Conservation (phyloP, 192 early-diverging fungal genomes). For the Coemansia sp. region DNA sequence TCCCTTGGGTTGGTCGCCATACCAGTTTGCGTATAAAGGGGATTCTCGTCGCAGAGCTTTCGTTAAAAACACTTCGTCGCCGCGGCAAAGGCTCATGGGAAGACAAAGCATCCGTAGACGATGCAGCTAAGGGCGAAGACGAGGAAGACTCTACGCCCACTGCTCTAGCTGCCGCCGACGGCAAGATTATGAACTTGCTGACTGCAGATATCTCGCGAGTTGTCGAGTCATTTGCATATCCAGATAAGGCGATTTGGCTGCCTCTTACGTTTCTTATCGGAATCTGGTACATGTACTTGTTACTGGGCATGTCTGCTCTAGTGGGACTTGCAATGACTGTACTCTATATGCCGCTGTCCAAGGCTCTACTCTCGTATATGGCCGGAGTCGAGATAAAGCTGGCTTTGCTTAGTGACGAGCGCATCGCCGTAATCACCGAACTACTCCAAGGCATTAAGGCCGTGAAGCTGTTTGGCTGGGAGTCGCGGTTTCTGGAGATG, state of each 20-base stretch:
- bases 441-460: constrained; percentile 85
- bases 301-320: constrained; percentile 81
- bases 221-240: constrained; percentile 53
- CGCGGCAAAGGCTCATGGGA: constrained; percentile 58
- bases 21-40: constrained; percentile 62
- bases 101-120: too few relatives aligned
- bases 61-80: constrained; percentile 63
- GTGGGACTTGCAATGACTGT: constrained; percentile 72
- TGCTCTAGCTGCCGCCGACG: constrained; percentile 46
- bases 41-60: constrained; percentile 65
- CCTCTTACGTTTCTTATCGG: constrained; percentile 67
- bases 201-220: constrained; percentile 68
- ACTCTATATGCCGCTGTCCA: constrained; percentile 58
- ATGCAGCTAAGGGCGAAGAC: too few relatives aligned
- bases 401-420: constrained; percentile 65
- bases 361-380: constrained; percentile 51
- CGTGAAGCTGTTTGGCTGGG: constrained; percentile 90
- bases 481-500: constrained; percentile 65
- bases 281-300: constrained; percentile 66
- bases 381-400: constrained; percentile 60
- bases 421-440: constrained; percentile 79
- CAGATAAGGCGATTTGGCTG: constrained; percentile 60
- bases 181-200: constrained; percentile 74
- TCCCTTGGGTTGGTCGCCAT: constrained; percentile 64
- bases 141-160: constrained; percentile 29